Evolutionary conservation across 192 early-diverging fungal species (phyloP), one percentile per base, ranked within the genome.

Genomic region (Paraglomus brasilianum): DNA sequence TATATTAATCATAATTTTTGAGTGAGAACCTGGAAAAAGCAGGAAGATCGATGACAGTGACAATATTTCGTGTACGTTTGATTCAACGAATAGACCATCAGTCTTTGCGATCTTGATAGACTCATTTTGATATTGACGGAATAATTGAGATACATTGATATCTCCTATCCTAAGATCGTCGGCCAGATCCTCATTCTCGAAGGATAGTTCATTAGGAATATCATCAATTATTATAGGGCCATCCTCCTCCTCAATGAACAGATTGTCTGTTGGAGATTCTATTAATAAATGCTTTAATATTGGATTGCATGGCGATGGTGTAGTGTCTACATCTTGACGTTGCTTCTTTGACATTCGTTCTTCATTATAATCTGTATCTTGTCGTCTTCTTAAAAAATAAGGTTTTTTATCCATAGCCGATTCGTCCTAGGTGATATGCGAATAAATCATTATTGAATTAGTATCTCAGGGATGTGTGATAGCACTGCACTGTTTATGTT

Each of bases 1-100:
- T 8, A 53, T 19, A 44, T 53, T 13, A 9, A 67, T 67, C 40
- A 67, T 67, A 8, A 1, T 67, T 22, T 67, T 67, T 39, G 50
- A 67, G n/a, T 67, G 39, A 41, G 40, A 53, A 52, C 41, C 39
- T n/a, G 50, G 8, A 5, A 30, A 5, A 9, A 67, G 40, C 9
- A 67, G 9, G 17, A 67, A 52, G 24, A 67, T 67, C 21, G 39
- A 67, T 14, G 40, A 67, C 10, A 53, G 17, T 10, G 40, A 67
- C 8, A 67, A 41, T n/a, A 67, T 67, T 67, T 67, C n/a, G 38
- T 67, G n/a, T 19, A 67, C 49, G 44, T 67, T 67, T 19, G 65
- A 67, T 67, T 67, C 15, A 5, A 67, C 17, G 19, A 53, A 41
- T 53, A 67, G 10, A 22, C 50, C 17, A 15, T 41, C 50, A 19